A percentile compares a stretch with the other conserved stretches of the same genome.
Conservation (phyloP, 495 filamentous ascomycete species). For the Penicillium pancosmium region DNA sequence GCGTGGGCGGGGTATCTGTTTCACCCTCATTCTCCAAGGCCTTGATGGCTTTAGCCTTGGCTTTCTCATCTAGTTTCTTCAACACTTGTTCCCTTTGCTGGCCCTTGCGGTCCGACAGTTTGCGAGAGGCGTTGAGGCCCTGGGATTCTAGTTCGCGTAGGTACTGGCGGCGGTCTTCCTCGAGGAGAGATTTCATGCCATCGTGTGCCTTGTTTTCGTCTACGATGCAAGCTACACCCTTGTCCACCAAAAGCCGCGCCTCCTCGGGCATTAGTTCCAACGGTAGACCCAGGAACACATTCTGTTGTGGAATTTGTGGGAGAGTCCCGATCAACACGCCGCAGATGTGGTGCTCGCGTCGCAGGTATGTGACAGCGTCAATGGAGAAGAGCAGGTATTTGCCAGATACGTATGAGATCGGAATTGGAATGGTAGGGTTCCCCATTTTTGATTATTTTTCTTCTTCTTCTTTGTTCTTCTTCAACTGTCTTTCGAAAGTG, state of each 20-base stretch:
- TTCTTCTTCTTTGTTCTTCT: constrained; percentile 10
- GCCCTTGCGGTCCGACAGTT: constrained; percentile 42
- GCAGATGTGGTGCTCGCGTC: constrained; percentile 80
- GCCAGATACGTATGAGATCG: constrained; percentile 79
- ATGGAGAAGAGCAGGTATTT: constrained; percentile 90
- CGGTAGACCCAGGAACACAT: constrained; percentile 88
- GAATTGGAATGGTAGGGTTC: constrained; percentile 59
- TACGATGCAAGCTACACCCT: constrained; percentile 74
- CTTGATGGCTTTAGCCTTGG: constrained; percentile 34
- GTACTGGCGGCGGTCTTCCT: constrained; percentile 53
- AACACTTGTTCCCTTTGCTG: constrained; percentile 41
- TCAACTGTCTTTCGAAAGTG: neutral
- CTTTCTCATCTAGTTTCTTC: constrained; percentile 47
- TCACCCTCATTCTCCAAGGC: constrained; percentile 10
- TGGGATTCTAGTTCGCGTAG: constrained; percentile 48
- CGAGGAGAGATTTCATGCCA: constrained; percentile 59
- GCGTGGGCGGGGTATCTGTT: neutral
- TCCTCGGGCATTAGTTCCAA: constrained; percentile 91
- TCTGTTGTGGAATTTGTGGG: constrained; percentile 91
- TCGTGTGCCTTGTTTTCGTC: constrained; percentile 72
- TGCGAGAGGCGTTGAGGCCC: constrained; percentile 46
- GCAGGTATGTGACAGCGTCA: constrained; percentile 76
- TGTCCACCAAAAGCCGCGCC: constrained; percentile 79
- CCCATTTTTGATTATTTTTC: constrained; percentile 33
- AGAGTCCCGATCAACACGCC: constrained; percentile 85